Evolutionary conservation across 148 eudicot genomes (phyloP).

Genomic region (Simmondsia chinensis): DNA sequence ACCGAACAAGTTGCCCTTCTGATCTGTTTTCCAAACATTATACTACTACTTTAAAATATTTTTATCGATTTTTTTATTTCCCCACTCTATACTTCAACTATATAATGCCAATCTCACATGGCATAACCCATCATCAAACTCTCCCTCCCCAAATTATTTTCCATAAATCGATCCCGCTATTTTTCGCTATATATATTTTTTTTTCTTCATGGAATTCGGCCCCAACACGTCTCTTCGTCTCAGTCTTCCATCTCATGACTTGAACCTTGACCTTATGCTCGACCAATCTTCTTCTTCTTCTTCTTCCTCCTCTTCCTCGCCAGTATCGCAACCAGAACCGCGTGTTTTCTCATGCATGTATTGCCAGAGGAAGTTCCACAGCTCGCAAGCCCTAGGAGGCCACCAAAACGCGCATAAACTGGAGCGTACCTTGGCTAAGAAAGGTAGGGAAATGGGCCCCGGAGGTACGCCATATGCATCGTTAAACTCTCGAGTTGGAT

Average conservation of each 20-base stretch:
- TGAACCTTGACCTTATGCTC: slow-evolving; percentile 30
- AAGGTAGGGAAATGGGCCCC: slow-evolving; percentile 23
- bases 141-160: too few relatives aligned
- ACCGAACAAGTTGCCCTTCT: too few relatives aligned
- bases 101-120: too few relatives aligned
- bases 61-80: too few relatives aligned
- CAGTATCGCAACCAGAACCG: slow-evolving; percentile 12
- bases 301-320: slow-evolving; percentile 19
- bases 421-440: slow-evolving; percentile 71
- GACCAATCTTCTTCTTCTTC: slow-evolving; percentile 31
- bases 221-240: slow-evolving; percentile 23
- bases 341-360: slow-evolving; percentile 62
- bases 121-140: too few relatives aligned
- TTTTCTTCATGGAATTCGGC: slow-evolving; percentile 49
- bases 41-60: too few relatives aligned
- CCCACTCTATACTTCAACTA: too few relatives aligned
- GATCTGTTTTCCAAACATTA: too few relatives aligned
- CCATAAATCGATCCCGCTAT: too few relatives aligned
- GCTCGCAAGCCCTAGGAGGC: slow-evolving; percentile 82
- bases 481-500: too few relatives aligned
- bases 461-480: too few relatives aligned
- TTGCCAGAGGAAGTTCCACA: slow-evolving; percentile 58
- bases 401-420: slow-evolving; percentile 83
- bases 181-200: too few relatives aligned
- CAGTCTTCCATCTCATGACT: slow-evolving; percentile 13